These are phyloP conservation scores for Fraxinus cuspidata DNA, from an alignment of 257 asterid species.

Conservation along the genomic window DNA sequence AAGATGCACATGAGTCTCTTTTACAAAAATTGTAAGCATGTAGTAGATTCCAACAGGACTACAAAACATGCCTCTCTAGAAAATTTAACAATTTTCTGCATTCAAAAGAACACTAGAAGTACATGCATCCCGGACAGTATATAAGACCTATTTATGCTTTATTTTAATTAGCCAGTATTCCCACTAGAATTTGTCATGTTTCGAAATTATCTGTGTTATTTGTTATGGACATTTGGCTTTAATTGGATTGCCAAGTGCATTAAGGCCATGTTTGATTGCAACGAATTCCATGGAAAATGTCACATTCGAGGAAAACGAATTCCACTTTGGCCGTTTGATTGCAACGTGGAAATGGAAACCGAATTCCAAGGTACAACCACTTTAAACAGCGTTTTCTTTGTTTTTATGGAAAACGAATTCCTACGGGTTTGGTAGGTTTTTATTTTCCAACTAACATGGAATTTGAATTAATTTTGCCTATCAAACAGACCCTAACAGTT, in stretches of 20 bases:
- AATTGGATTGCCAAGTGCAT: not conserved
- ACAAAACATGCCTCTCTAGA: slow-evolving; percentile 4
- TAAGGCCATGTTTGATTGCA: too few species aligned
- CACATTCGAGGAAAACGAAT: too few species aligned
- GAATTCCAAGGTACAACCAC: too few species aligned
- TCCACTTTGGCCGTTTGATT: too few species aligned
- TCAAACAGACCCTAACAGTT: too few species aligned
- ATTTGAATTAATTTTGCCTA: too few species aligned
- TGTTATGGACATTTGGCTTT: not conserved
- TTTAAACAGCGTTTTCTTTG: too few species aligned
- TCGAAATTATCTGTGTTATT: not conserved
- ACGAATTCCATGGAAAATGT: too few species aligned
- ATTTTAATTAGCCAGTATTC: not conserved
- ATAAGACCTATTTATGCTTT: not conserved
- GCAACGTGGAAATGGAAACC: too few species aligned
- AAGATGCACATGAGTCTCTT: slow-evolving; percentile 12
- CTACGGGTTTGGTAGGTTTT: too few species aligned
- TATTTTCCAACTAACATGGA: too few species aligned
- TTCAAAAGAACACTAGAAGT: not conserved
- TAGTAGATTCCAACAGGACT: not conserved
- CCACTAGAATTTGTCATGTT: not conserved
- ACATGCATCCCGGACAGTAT: not conserved
- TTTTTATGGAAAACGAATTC: too few species aligned
- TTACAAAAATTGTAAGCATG: not conserved
- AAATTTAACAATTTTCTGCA: slow-evolving; percentile 4